Base-by-base conservation (phyloP, 2,329 filamentous ascomycete genomes). In the Cercospora zeina region DNA sequence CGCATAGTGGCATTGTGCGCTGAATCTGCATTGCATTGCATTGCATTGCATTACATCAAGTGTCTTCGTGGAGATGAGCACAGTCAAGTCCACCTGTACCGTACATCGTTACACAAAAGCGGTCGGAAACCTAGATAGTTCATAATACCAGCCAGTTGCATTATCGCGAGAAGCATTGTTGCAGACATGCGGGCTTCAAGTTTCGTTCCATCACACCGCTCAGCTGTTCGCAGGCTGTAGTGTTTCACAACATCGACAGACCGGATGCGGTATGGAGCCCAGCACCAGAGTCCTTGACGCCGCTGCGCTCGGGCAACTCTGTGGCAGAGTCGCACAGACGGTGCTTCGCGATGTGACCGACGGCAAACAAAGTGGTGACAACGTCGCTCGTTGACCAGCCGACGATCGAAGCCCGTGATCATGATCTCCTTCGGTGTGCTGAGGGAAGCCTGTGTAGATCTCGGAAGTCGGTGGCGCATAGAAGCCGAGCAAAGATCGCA, bases 1-100 rank as follows among this genome's bases (percentile, higher is more conserved):
- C 7, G 61, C 33, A 8, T 19, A 19, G 24, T 24, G 19, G 50
- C 14, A 56, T 21, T 36, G 53, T 39, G 31, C 21, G 21, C 24
- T 19, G 19, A n/a, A 16, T 27, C 36, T 55, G 36, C 53, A 42
- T 37, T 27, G 53, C 34, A 49, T 49, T 49, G 42, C 42, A n/a
- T n/a, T 55, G 36, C 53, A 42, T 37, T 27, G 53, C 34, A 49
- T 49, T 49, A 21, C 42, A 49, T 49, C 42, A 30, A 24, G 42
- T 49, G 42, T 49, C 31, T 30, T 49, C 42, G 42, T n/a, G 21
- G 42, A 49, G 42, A 49, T 30, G 42, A 49, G 42, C 42, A 49
- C 42, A n/a, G 42, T 11, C 24, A 27, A 27, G 24, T 3, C 21
- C 21, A n/a, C 13, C 24, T 30, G 21, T 14, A n/a, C 24, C n/a